Percentiles rank a stretch among this genome's conserved stretches.
These are phyloP conservation scores for Spiraea crenata DNA, from an alignment of 331 rosid species.

Conservation along the genomic window DNA sequence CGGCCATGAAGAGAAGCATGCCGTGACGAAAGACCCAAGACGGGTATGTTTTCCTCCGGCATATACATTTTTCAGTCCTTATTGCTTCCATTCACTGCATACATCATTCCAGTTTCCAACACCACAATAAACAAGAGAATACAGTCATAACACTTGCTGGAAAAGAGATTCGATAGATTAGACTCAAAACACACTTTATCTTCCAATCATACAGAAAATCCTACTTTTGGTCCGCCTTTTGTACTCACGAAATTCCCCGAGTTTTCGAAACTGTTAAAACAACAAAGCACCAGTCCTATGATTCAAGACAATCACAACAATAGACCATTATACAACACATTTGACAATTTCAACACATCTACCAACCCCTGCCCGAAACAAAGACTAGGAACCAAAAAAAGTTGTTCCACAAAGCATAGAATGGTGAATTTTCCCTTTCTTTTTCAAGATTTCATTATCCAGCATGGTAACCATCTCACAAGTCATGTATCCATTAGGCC, in stretches of 20 bases:
- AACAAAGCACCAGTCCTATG: slow-evolving; percentile 10
- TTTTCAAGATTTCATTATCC: slow-evolving; percentile 1
- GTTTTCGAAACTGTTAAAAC: background rate
- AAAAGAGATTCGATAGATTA: background rate
- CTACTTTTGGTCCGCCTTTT: background rate
- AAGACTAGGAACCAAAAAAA: slow-evolving; percentile 14
- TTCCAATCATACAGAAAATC: background rate
- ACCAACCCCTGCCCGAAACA: slow-evolving; percentile 17
- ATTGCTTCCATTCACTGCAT: too few relatives aligned
- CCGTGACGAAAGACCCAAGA: too few relatives aligned
- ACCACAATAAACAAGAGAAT: background rate
- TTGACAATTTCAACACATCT: slow-evolving; percentile 25
- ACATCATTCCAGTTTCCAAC: background rate
- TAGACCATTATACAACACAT: slow-evolving; percentile 1
- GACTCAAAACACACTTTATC: background rate
- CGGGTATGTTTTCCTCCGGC: background rate
- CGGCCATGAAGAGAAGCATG: background rate
- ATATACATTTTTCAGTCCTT: background rate
- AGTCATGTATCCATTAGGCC: background rate
- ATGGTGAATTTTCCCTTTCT: background rate
- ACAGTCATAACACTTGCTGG: too few relatives aligned
- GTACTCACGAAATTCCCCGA: background rate
- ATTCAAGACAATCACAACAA: slow-evolving; percentile 8
- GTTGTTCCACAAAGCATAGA: slow-evolving; percentile 19
- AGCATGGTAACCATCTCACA: slow-evolving; percentile 19